Evolutionary conservation across 2,329 filamentous ascomycete genomes (phyloP), one percentile per base, ranked within the genome.

Genomic region (Apiospora saccharicola): DNA sequence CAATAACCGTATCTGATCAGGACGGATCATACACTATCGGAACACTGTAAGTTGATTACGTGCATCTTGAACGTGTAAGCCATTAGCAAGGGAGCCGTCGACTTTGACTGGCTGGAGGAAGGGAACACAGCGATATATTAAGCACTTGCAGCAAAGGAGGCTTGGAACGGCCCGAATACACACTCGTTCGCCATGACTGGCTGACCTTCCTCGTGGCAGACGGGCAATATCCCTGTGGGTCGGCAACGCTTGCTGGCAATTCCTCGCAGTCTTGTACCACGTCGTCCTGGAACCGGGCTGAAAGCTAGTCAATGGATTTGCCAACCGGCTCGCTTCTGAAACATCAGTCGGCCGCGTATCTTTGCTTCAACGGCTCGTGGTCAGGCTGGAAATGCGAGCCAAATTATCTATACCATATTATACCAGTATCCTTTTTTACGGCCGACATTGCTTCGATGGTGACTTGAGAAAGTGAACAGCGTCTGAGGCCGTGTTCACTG

Each of bases 111-210:
- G 57, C 34, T 64, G 57, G 57, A 64, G 57, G 34, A 64, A 64
- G 34, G 57, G 57, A 64, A 64, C 57, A 41, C 57, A 41, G 57
- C n/a, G 34, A n/a, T 64, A 34, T 64, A 64, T 41, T 64, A 64
- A 64, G 8, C 19, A n/a, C 57, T 64, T 41, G 57, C 34, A 64
- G 57, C 22, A 64, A n/a, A n/a, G 57, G 57, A 64, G 57, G 57
- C 57, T 64, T 64, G 57, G 30, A 64, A 64, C 57, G 57, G 57
- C 57, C 57, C 57, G 57, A 64, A 64, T 64, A 64, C 19, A 41
- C 10, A 41, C 34, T 41, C 57, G 7, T 22, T 24, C 57, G 22
- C 57, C 34, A 41, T 64, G 34, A 64, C 57, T 64, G 57, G 30
- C 19, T 64, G 53, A 19, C 53, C 22, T n/a, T 41, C 57, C 57